Evolutionary conservation across 192 early-diverging fungal genomes (phyloP), one percentile per base, ranked within the genome.

Genomic region (Chytriomyces hyalinus): DNA sequence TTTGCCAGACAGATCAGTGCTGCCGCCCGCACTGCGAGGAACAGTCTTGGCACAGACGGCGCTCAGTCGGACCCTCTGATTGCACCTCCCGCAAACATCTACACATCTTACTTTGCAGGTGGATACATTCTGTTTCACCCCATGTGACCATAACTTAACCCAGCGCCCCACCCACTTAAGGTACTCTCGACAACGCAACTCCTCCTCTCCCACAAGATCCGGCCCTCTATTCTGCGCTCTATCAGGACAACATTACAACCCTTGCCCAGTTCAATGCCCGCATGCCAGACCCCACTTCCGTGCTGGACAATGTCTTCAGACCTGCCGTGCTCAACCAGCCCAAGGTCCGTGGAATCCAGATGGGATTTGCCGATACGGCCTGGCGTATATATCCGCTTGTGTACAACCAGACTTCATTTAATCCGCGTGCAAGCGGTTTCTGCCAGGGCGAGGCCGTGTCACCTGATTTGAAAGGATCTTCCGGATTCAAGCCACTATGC

Each of bases 331-430:
- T 77, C 17, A 61, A 66, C 47, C 60, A 77, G 28, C 67, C 67
- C 5, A n/a, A 43, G 43, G 65, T 67, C 36, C 67, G 61, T 1
- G 69, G 44, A 22, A 51, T 72, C 49, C 77, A 78, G 48, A 70
- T 67, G 11, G 70, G 68, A 6, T 71, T 78, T 50, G 57, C 68
- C 13, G 61, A 72, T 46, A 36, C 46, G n/a, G 69, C 43, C 49
- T 78, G 77, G 77, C 49, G 69, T 6, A 48, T 72, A 17, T 72
- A 78, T 70, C 77, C 77, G 36, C 61, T 71, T 15, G 49, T 51
- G 24, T 78, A 78, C 69, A 71, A 70, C 48, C 6, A 72, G 8
- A 43, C 60, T 15, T 20, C 53, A 15, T 72, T 71, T 46, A 28
- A 78, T 22, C 20, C 77, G 43, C 57, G 44, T 6, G 43, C 45